These are phyloP conservation scores for Xylariaceae sp. DNA, from an alignment of 2,329 filamentous ascomycete species.

Conservation along the genomic window DNA sequence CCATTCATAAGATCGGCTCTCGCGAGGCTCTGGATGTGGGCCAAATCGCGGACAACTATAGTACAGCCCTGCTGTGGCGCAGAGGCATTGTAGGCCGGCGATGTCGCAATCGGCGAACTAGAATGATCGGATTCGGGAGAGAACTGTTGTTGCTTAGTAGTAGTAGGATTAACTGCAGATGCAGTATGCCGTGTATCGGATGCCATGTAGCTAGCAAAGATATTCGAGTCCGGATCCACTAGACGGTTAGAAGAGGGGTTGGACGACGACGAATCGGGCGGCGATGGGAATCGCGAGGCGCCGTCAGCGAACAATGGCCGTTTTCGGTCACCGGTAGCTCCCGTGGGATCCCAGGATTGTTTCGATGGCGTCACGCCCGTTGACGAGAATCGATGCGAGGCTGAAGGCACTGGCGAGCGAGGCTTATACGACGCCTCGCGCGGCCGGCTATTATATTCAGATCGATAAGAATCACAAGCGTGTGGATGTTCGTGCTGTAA, in stretches of 20 bases:
- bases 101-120: conserved; percentile 24
- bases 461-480: conserved; percentile 42
- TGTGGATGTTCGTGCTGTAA: conserved; percentile 46
- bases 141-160: conserved; percentile 31
- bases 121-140: conserved; percentile 30
- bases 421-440: conserved; percentile 27
- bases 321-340: conserved; percentile 21
- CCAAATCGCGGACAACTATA: conserved; percentile 81
- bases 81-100: conserved; percentile 35
- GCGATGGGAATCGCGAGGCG: conserved; percentile 50
- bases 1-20: conserved; percentile 65
- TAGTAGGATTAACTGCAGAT: conserved; percentile 23
- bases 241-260: conserved; percentile 37
- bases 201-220: conserved; percentile 45
- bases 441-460: conserved; percentile 36
- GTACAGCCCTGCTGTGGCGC: conserved; percentile 44
- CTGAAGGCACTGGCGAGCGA: conserved; percentile 25
- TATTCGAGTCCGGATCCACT: conserved; percentile 40
- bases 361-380: conserved; percentile 29
- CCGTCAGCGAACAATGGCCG: conserved; percentile 34
- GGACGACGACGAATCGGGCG: conserved; percentile 52
- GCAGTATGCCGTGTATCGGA: conserved; percentile 35
- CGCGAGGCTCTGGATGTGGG: conserved; percentile 86
- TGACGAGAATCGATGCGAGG: conserved; percentile 25
- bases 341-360: conserved; percentile 31